Percentiles rank a stretch among this genome's conserved stretches.
phyloP scores from a whole-genome alignment of 1,139 yeast genomes.

The Saccharomyces pastorianus region DNA sequence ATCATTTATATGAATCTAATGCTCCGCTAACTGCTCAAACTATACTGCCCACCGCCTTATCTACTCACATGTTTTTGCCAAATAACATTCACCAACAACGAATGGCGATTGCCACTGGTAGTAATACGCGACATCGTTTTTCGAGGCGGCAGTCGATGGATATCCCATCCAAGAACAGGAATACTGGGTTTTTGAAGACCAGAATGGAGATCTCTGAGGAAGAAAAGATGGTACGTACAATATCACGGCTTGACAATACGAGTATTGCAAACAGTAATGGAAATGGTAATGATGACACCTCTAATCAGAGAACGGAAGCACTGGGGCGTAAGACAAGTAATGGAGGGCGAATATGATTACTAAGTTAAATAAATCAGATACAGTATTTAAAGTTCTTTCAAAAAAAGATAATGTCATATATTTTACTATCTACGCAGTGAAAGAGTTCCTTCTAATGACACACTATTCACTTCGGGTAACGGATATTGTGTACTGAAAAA shows the following conservation, averaged over 20 bases:
- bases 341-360: neutral
- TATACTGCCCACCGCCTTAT: constrained; percentile 43
- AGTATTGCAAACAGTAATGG: constrained; percentile 7
- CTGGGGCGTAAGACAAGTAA: neutral
- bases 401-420: neutral
- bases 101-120: constrained; percentile 17
- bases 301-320: neutral
- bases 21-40: constrained; percentile 49
- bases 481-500: neutral
- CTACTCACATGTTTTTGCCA: constrained; percentile 49
- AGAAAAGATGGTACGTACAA: constrained; percentile 15
- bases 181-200: constrained; percentile 24
- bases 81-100: constrained; percentile 32
- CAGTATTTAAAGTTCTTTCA: neutral
- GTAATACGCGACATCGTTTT: constrained; percentile 3
- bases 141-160: constrained; percentile 28
- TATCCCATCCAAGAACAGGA: constrained; percentile 27
- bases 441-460: neutral
- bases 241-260: constrained; percentile 9
- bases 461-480: neutral
- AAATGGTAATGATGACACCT: neutral
- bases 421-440: neutral
- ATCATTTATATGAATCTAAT: constrained; percentile 37
- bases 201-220: constrained; percentile 31
- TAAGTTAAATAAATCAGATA: neutral